Conservation (phyloP, 805 yeast genomes). For the Saturnispora gosingensis region DNA sequence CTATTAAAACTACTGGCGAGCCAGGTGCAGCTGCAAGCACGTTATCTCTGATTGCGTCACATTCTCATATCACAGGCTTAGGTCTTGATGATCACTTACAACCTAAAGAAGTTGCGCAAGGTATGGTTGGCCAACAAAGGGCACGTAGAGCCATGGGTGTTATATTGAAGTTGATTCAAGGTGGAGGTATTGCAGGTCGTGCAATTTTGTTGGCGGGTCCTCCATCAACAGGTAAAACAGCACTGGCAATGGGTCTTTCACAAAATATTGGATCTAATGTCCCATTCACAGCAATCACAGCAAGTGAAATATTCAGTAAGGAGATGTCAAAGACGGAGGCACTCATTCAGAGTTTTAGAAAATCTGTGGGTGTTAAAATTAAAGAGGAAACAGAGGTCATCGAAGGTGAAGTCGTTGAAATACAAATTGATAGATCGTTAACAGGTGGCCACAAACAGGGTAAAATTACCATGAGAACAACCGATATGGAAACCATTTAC, state of each 20-base stretch:
- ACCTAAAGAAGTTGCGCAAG: slow-evolving; percentile 81
- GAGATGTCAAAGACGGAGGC: slow-evolving; percentile 96
- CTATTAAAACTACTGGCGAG: slow-evolving; percentile 10
- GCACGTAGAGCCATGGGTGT: slow-evolving; percentile 94
- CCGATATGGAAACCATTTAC: slow-evolving; percentile 85
- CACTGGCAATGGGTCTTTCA: slow-evolving; percentile 89
- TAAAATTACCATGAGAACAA: slow-evolving; percentile 79
- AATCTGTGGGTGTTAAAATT: slow-evolving; percentile 92
- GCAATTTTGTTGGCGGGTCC: slow-evolving; percentile 96
- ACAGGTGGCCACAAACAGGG: slow-evolving; percentile 79
- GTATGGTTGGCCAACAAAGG: slow-evolving; percentile 68
- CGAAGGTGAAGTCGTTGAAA: slow-evolving; percentile 95
- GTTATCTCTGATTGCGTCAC: slow-evolving; percentile 54
- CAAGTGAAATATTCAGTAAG: slow-evolving; percentile 88
- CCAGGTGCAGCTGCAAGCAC: neutral
- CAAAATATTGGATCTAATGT: slow-evolving; percentile 96
- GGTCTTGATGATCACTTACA: slow-evolving; percentile 86
- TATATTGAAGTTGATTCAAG: slow-evolving; percentile 85
- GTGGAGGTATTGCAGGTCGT: slow-evolving; percentile 88
- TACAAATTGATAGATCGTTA: slow-evolving; percentile 91
- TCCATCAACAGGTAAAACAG: slow-evolving; percentile 98
- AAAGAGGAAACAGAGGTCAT: slow-evolving; percentile 96
- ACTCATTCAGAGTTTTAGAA: slow-evolving; percentile 90
- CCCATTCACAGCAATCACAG: slow-evolving; percentile 96
- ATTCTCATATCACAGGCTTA: slow-evolving; percentile 90